A percentile compares a stretch with the other conserved stretches of the same genome.
Evolutionary conservation across 129 eudicot species (phyloP).

Genomic region (Solidago caesia): DNA sequence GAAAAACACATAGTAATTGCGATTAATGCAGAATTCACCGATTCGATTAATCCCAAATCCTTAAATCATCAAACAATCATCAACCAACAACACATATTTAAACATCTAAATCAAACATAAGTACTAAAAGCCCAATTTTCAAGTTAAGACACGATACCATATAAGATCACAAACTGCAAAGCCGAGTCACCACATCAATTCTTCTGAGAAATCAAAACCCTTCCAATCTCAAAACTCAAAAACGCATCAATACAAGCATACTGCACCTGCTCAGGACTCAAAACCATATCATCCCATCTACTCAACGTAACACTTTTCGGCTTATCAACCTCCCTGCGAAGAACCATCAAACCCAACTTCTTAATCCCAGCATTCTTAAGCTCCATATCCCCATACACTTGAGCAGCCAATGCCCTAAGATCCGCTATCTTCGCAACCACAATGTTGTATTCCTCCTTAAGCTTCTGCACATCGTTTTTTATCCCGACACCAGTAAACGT

Average conservation of each 20-base stretch:
- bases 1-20: background rate
- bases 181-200: background rate
- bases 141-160: too few relatives aligned
- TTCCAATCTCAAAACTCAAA: conserved; percentile 43
- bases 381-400: background rate
- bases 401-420: conserved; percentile 29
- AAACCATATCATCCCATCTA: conserved; percentile 38
- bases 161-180: background rate
- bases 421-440: conserved; percentile 23
- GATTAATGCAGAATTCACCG: background rate
- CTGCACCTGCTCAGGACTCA: conserved; percentile 38
- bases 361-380: conserved; percentile 35
- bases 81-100: background rate
- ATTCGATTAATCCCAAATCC: background rate
- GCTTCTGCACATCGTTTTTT: conserved; percentile 20
- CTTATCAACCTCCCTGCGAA: conserved; percentile 38
- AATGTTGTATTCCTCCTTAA: conserved; percentile 15
- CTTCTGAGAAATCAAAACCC: conserved; percentile 14
- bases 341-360: conserved; percentile 24
- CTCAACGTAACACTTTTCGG: conserved; percentile 40
- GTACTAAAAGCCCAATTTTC: too few relatives aligned
- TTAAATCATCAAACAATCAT: background rate
- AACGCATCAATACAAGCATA: conserved; percentile 54
- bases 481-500: conserved; percentile 40
- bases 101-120: conserved; percentile 3